These are phyloP conservation scores for Sporothrix globosa DNA, from an alignment of 2,329 filamentous ascomycete species.

Conservation along the genomic window DNA sequence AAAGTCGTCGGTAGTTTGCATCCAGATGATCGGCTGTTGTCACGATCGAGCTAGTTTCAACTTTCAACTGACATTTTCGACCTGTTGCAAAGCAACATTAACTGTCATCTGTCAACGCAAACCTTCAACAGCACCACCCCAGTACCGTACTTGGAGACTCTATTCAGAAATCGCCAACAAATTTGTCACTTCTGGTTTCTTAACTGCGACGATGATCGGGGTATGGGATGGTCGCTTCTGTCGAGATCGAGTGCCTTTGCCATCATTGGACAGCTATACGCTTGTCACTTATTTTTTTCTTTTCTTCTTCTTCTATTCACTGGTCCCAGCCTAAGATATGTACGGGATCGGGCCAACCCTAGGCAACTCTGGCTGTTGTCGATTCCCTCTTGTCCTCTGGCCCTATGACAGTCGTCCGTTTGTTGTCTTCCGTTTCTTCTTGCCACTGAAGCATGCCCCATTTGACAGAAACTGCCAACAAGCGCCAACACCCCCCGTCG, in stretches of 20 bases:
- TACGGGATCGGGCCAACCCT: conserved; percentile 22
- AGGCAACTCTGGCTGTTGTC: background rate
- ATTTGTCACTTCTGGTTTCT: too few species aligned
- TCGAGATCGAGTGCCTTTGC: conserved; percentile 4
- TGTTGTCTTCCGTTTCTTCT: background rate
- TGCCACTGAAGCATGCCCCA: background rate
- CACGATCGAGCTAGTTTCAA: too few species aligned
- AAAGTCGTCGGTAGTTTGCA: too few species aligned
- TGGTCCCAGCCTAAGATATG: background rate
- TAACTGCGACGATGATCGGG: too few species aligned
- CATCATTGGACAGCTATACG: background rate
- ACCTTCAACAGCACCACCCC: too few species aligned
- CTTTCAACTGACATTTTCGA: too few species aligned
- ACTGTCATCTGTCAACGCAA: too few species aligned
- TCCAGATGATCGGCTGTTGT: too few species aligned
- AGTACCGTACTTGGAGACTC: background rate
- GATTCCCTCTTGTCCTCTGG: background rate
- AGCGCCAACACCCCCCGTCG: background rate
- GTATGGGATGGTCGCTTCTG: background rate
- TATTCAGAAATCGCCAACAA: background rate
- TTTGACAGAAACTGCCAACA: background rate
- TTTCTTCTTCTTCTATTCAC: background rate
- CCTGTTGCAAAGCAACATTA: too few species aligned
- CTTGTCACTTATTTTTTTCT: background rate
- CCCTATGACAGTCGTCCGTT: background rate